Evolutionary conservation across 768 basidiomycete genomes (phyloP).

Genomic region (Sarcodon aspratus): DNA sequence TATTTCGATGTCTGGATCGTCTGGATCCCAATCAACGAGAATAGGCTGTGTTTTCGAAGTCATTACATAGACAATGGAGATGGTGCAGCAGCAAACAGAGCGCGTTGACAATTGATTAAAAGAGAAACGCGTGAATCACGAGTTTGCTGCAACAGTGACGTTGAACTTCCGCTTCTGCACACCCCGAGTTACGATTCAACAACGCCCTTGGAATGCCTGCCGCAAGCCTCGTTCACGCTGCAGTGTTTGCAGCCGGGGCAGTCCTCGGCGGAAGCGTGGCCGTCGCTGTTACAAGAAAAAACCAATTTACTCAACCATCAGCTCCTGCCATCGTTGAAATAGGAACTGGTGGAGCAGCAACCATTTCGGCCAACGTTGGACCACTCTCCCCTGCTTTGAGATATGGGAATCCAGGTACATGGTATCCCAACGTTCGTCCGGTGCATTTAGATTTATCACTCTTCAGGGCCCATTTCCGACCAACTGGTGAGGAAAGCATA

Average conservation of each 20-base stretch:
- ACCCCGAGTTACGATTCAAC: neutral
- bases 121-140: neutral
- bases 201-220: slow-evolving; percentile 24
- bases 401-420: slow-evolving; percentile 74
- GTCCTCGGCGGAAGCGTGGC: slow-evolving; percentile 70
- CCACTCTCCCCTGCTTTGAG: slow-evolving; percentile 39
- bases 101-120: neutral
- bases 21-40: no score
- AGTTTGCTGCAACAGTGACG: no score
- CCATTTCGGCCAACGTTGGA: slow-evolving; percentile 21
- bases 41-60: no score
- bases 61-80: no score
- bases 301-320: slow-evolving; percentile 8
- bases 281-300: slow-evolving; percentile 28
- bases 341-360: slow-evolving; percentile 31
- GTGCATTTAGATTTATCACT: neutral
- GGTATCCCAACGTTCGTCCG: neutral
- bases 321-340: slow-evolving; percentile 35
- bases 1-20: no score
- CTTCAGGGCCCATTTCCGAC: slow-evolving; percentile 74
- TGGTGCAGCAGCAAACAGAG: no score
- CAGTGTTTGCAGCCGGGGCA: slow-evolving; percentile 77
- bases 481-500: slow-evolving; percentile 73
- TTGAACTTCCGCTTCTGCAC: no score
- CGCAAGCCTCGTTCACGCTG: slow-evolving; percentile 43